Percentiles rank a stretch among this genome's conserved stretches.
Evolutionary conservation across 192 early-diverging fungal genomes (phyloP).

Genomic region (Entomortierella parvispora): DNA sequence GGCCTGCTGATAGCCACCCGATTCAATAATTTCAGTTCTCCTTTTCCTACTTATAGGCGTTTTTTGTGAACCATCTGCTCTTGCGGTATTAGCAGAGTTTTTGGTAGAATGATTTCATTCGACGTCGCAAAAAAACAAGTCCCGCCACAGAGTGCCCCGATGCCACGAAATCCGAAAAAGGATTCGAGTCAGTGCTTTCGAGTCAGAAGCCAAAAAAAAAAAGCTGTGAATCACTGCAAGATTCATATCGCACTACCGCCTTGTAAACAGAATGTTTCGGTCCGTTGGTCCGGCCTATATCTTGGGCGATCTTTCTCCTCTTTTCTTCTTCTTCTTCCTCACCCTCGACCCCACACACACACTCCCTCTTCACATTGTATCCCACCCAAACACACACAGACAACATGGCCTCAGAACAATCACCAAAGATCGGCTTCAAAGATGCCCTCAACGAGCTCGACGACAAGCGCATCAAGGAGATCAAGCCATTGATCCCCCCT

Average conservation of each 20-base stretch:
- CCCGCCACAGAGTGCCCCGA: no score
- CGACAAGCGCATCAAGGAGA: constrained; percentile 86
- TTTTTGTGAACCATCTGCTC: background rate
- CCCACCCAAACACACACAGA: constrained; percentile 2
- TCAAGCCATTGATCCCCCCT: constrained; percentile 87
- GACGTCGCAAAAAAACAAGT: no score
- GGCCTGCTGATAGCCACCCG: constrained; percentile 41
- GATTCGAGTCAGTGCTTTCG: background rate
- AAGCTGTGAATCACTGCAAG: background rate
- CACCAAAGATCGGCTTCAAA: constrained; percentile 47
- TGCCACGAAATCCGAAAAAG: background rate
- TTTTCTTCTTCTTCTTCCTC: background rate
- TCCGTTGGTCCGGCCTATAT: no score
- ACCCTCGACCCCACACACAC: background rate
- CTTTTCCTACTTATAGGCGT: background rate
- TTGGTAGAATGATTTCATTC: no score
- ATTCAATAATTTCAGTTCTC: constrained; percentile 16
- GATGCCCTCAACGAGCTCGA: constrained; percentile 91
- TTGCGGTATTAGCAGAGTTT: no score
- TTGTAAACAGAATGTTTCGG: no score
- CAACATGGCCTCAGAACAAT: constrained; percentile 25
- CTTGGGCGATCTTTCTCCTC: constrained; percentile 1
- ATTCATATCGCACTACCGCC: background rate
- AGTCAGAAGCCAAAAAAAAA: background rate
- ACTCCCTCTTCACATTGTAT: background rate